phyloP scores from a whole-genome alignment of 2,329 filamentous ascomycete genomes.

The Verticillium zaregamsianum region DNA sequence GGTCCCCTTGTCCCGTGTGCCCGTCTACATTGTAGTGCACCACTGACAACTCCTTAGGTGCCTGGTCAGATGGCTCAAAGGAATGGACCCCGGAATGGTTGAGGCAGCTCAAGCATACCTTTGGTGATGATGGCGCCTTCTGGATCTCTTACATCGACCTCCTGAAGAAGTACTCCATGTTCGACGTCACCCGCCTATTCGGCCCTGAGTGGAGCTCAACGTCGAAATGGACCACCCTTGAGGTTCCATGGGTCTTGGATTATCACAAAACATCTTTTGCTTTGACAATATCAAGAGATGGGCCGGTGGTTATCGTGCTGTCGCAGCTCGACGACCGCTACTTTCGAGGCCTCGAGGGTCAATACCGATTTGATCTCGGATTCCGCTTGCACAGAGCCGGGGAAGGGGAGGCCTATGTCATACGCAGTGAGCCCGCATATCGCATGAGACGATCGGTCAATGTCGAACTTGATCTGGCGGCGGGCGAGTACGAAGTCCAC shows the following conservation, averaged over 20 bases:
- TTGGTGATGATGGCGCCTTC: conserved; percentile 61
- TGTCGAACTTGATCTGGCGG: conserved; percentile 69
- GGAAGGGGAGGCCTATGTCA: conserved; percentile 45
- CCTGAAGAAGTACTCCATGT: conserved; percentile 37
- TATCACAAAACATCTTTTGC: conserved; percentile 53
- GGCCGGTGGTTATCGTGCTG: conserved; percentile 51
- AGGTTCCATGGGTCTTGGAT: conserved; percentile 51
- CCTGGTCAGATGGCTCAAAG: conserved; percentile 60
- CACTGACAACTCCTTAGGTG: conserved; percentile 12
- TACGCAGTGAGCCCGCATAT: conserved; percentile 48
- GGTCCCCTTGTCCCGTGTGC: conserved; percentile 40
- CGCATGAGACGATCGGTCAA: conserved; percentile 71
- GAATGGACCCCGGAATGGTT: conserved; percentile 75
- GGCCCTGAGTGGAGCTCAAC: conserved; percentile 47
- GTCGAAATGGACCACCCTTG: conserved; percentile 44
- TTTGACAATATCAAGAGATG: conserved; percentile 42
- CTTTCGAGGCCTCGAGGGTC: conserved; percentile 52
- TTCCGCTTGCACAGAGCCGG: conserved; percentile 49
- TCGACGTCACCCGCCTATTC: conserved; percentile 42
- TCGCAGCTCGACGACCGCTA: conserved; percentile 56
- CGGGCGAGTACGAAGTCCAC: conserved; percentile 71
- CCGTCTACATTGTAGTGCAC: conserved; percentile 6
- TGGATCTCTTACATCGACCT: conserved; percentile 43
- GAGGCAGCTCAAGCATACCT: conserved; percentile 58
- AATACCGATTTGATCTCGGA: conserved; percentile 49